Evolutionary conservation across 768 basidiomycete genomes (phyloP).

Genomic region (Suillus cothurnatus): DNA sequence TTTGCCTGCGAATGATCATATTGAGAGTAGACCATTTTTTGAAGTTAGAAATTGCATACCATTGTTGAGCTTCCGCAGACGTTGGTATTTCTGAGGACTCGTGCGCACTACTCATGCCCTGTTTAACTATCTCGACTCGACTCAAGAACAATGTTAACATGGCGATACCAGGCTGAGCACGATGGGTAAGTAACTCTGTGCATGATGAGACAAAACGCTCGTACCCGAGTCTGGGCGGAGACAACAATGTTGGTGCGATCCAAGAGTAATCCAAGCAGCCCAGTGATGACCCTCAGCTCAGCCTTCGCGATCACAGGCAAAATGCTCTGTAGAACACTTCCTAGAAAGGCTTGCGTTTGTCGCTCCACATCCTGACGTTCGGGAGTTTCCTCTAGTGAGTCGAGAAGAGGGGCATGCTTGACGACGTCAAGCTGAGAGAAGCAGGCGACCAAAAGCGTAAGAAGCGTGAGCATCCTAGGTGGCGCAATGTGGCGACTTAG

Average conservation of each 20-base stretch:
- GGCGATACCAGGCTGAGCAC: conserved; percentile 81
- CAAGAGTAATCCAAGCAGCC: conserved; percentile 80
- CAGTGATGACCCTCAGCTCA: conserved; percentile 79
- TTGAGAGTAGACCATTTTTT: neutral
- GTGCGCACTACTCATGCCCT: conserved; percentile 54
- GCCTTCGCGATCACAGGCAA: conserved; percentile 80
- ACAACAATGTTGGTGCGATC: conserved; percentile 74
- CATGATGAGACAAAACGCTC: conserved; percentile 26
- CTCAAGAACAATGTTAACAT: conserved; percentile 89
- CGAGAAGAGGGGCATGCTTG: conserved; percentile 71
- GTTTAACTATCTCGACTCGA: conserved; percentile 90
- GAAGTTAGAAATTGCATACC: conserved; percentile 45
- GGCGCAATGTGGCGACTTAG: conserved; percentile 81
- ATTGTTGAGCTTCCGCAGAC: conserved; percentile 77
- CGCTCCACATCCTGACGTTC: conserved; percentile 73
- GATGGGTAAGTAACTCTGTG: conserved; percentile 8
- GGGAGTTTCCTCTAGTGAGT: conserved; percentile 59
- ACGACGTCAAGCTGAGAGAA: conserved; percentile 95
- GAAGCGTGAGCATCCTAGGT: conserved; percentile 79
- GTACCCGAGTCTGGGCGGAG: conserved; percentile 80
- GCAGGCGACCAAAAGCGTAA: conserved; percentile 92
- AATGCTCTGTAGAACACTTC: conserved; percentile 84
- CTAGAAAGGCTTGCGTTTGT: conserved; percentile 90
- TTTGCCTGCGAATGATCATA: conserved; percentile 56
- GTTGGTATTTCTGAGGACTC: conserved; percentile 61